Evolutionary conservation across 805 yeast species (phyloP), one percentile per base, ranked within the genome.

Genomic region (Zygosaccharomyces siamensis): DNA sequence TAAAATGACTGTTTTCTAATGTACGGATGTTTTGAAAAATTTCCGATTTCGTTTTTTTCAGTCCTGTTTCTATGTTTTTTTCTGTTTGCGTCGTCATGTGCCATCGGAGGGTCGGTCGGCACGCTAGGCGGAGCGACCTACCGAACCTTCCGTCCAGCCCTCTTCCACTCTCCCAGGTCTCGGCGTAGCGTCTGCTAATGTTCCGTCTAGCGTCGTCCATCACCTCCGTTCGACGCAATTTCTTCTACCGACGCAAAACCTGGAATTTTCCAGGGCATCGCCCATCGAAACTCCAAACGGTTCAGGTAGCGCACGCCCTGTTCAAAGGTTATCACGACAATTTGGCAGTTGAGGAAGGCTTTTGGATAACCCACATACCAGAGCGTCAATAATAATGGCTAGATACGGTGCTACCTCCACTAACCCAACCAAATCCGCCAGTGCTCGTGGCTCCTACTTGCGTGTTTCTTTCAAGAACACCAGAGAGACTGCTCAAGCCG

Each of bases 391-490:
- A 51, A 69, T 69, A 83, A 93, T 93, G 98, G 89, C 90, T 81
- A 93, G 99, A 81, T 93, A 93, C 98, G 95, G 90, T 82, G 93
- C 96, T 76, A 84, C 89, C 72, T 89, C 99, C 74, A 89, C 95
- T 71, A 90, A 93, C 90, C 97, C 99, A 80, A 93, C 97, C 75
- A 89, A 89, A 82, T 86, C 96, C 69, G 98, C 97, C 72, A 86
- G 96, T 73, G 95, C 99, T 73, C 95, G 98, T 77, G 98, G 98
- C 73, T 88, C 98, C 55, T 90, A 89, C 90, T 83, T 93, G 77
- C 92, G 99, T 80, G 97, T 89, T 67, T 93, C 99, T 63, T 93
- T 77, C 96, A 93, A 93, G 90, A 93, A 93, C 92, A 93, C 99
- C 80, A 89, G 96, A 78, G 99, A 92, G 79, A 86, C 98, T 65